Evolutionary conservation across 2,329 filamentous ascomycete genomes (phyloP).

Genomic region (Botrytis byssoidea): DNA sequence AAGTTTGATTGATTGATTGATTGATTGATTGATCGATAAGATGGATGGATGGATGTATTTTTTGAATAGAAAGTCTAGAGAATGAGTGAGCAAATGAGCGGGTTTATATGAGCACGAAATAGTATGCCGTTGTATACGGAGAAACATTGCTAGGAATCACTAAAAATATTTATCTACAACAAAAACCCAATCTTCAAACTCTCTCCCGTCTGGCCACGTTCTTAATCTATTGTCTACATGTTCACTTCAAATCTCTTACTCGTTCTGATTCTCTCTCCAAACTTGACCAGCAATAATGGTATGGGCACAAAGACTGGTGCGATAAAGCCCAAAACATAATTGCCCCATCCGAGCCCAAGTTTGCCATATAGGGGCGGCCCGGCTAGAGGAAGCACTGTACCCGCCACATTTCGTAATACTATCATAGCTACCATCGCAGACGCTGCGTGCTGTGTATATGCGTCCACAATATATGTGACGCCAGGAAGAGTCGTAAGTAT

Average conservation of each 20-base stretch:
- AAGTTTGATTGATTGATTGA: too few species aligned
- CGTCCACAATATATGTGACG: constrained; percentile 40
- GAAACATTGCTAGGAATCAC: background rate
- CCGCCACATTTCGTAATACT: constrained; percentile 34
- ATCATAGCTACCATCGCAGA: constrained; percentile 40
- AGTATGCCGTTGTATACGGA: background rate
- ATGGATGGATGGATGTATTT: too few species aligned
- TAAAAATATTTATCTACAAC: background rate
- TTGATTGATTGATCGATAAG: too few species aligned
- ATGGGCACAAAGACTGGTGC: constrained; percentile 29
- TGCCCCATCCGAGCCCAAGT: constrained; percentile 39
- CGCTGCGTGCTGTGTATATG: constrained; percentile 39
- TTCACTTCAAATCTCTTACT: background rate
- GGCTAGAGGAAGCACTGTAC: constrained; percentile 37
- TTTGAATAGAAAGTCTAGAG: too few species aligned
- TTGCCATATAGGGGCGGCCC: constrained; percentile 32
- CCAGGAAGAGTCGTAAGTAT: background rate
- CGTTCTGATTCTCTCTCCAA: constrained; percentile 38
- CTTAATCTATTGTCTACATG: background rate
- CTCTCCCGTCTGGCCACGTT: background rate
- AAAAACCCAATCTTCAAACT: background rate
- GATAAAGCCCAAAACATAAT: constrained; percentile 38
- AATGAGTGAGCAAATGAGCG: too few species aligned
- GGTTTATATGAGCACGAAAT: too few species aligned
- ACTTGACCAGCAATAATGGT: constrained; percentile 20